Conservation (phyloP, 768 basidiomycete species). For the Boletellus sp. region DNA sequence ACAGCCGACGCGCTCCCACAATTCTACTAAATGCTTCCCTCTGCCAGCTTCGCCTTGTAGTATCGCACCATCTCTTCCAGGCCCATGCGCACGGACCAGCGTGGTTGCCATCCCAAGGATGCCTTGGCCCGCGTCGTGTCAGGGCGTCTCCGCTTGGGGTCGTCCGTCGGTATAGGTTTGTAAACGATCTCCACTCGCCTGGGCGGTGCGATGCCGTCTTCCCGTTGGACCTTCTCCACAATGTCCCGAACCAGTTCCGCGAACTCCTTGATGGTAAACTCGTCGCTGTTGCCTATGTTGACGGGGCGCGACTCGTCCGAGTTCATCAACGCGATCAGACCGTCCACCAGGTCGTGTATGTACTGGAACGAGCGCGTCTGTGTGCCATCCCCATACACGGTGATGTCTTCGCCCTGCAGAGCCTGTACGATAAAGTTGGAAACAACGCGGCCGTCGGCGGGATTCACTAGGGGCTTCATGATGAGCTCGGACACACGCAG, state of each 20-base stretch:
- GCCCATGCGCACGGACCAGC: slow-evolving; percentile 91
- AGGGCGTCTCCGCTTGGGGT: slow-evolving; percentile 91
- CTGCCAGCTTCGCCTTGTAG: slow-evolving; percentile 86
- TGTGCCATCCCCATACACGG: slow-evolving; percentile 90
- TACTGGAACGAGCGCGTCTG: slow-evolving; percentile 98
- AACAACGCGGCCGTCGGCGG: slow-evolving; percentile 94
- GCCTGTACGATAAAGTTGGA: slow-evolving; percentile 99
- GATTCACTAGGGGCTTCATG: slow-evolving; percentile 67
- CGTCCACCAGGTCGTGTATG: slow-evolving; percentile 96
- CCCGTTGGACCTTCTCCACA: slow-evolving; percentile 88
- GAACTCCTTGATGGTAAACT: slow-evolving; percentile 94
- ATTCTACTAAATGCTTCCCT: slow-evolving; percentile 69
- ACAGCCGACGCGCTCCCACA: neutral
- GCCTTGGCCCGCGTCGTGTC: slow-evolving; percentile 91
- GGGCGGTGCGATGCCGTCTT: slow-evolving; percentile 57
- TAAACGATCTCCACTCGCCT: slow-evolving; percentile 67
- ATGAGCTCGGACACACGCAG: slow-evolving; percentile 19
- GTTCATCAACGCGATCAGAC: slow-evolving; percentile 93
- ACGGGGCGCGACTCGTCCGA: slow-evolving; percentile 89
- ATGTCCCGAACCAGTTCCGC: slow-evolving; percentile 89
- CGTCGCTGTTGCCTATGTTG: slow-evolving; percentile 94
- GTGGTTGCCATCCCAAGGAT: slow-evolving; percentile 82
- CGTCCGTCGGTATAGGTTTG: slow-evolving; percentile 83
- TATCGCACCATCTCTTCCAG: slow-evolving; percentile 93
- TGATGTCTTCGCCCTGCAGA: slow-evolving; percentile 93